Base-by-base conservation (phyloP, 306 rosid species). In the Senna tora region DNA sequence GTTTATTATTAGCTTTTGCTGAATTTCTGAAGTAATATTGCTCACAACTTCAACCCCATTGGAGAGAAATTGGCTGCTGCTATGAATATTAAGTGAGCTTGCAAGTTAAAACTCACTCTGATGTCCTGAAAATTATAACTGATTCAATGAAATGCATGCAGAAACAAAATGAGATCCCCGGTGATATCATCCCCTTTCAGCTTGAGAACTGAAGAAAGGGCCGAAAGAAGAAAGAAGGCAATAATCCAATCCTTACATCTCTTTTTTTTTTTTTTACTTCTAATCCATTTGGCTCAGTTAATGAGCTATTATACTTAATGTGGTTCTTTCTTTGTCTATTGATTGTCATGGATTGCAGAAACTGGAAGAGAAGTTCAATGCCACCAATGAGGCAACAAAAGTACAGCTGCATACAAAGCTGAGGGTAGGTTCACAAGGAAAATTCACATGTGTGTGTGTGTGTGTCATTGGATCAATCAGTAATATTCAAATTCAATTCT, bases 361-460 rank as follows among this genome's bases (percentile, higher is more conserved):
- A 77, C 99, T 94, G 12, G 97, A 94, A 84, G 97, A 89, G 72
- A 91, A 91, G 75, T 94, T 94, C 92, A 88, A 91, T 83, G 90
- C 87, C 20, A 84, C 87, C 20, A 84, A 87, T 62, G 96, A 73
- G 79, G 76, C 75, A 69, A 88, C 82, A 58, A 87, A 86, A 14
- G 87, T 85, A 72, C 90, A 89, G 78, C 84, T 80, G 28, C 87
- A 82, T 78, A 80, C 91, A 57, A 83, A 82, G 83, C 79, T 84
- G 71, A 90, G 87, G 96, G 98, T 92, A 21, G 46, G 84, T 80
- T 68, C 54, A 69, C 61, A 58, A 16, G 6, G 68, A 56, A 38
- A 53, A 45, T 47, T 21, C 16, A 54, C 9, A 33, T 36, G 5
- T 5, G 60, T 67, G 10, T 17, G 65, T 41, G 16, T 66, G 20